Conservation (phyloP, 345 rosid species). For the Gynandropsis gynandra region DNA sequence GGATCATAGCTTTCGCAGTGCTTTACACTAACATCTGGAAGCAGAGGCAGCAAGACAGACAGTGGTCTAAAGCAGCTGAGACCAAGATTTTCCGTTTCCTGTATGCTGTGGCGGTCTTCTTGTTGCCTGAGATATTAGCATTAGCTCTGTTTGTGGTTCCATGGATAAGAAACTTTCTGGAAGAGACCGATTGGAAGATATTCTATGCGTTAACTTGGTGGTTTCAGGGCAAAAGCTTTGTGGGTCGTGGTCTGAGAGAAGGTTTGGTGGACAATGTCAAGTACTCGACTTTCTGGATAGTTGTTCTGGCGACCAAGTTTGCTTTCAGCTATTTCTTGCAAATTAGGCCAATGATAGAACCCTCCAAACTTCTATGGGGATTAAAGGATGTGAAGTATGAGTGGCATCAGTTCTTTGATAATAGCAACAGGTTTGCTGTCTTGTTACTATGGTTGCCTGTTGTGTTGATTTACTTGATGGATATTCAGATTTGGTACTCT, state of each 20-base stretch:
- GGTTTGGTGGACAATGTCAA: slow-evolving; percentile 71
- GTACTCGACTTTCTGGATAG: slow-evolving; percentile 70
- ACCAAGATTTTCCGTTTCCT: slow-evolving; percentile 53
- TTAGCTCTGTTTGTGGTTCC: slow-evolving; percentile 69
- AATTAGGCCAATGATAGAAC: slow-evolving; percentile 75
- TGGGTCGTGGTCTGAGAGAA: slow-evolving; percentile 84
- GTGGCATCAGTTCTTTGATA: slow-evolving; percentile 54
- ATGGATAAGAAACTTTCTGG: slow-evolving; percentile 86
- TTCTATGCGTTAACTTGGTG: slow-evolving; percentile 65
- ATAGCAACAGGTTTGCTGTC: slow-evolving; percentile 71
- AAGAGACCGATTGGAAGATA: slow-evolving; percentile 81
- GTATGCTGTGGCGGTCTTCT: slow-evolving; percentile 50
- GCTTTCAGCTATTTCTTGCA: slow-evolving; percentile 77
- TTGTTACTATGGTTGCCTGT: slow-evolving; percentile 81
- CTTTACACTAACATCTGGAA: slow-evolving; percentile 70
- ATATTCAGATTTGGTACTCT: slow-evolving; percentile 91
- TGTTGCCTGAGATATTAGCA: slow-evolving; percentile 75
- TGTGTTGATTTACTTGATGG: slow-evolving; percentile 74
- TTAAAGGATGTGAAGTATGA: slow-evolving; percentile 41
- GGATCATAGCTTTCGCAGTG: slow-evolving; percentile 60
- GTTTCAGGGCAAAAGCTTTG: slow-evolving; percentile 70
- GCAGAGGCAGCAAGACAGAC: slow-evolving; percentile 47
- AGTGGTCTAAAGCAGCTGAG: slow-evolving; percentile 43
- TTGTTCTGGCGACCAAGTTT: slow-evolving; percentile 78
- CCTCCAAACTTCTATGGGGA: slow-evolving; percentile 44